Conservation (phyloP, 495 filamentous ascomycete genomes). For the Haplographium delicatum region DNA sequence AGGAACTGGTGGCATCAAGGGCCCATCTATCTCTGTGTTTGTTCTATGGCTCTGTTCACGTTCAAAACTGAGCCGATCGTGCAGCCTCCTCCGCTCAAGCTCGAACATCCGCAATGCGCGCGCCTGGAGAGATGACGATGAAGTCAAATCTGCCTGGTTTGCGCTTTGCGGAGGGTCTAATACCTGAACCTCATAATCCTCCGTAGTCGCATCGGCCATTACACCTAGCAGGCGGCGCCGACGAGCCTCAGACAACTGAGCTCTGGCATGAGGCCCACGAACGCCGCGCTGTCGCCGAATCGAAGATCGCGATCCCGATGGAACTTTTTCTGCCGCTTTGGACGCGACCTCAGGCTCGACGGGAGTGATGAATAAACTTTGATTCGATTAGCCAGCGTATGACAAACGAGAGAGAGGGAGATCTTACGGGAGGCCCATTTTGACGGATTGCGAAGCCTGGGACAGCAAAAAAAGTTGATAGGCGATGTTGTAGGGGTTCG, state of each 20-base stretch:
- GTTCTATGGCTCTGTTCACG: slow-evolving; percentile 6
- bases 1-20: slow-evolving; percentile 30
- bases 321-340: slow-evolving; percentile 40
- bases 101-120: slow-evolving; percentile 9
- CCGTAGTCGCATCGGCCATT: slow-evolving; percentile 2
- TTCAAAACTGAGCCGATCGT: slow-evolving; percentile 17
- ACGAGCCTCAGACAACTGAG: slow-evolving; percentile 25
- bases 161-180: slow-evolving; percentile 2
- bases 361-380: slow-evolving; percentile 49
- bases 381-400: slow-evolving; percentile 25
- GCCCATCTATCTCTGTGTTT: slow-evolving; percentile 9
- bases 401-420: slow-evolving; percentile 27
- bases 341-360: slow-evolving; percentile 50
- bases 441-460: slow-evolving; percentile 21
- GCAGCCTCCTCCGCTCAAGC: slow-evolving; percentile 15
- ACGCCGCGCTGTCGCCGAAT: slow-evolving; percentile 53
- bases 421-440: slow-evolving; percentile 82
- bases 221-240: slow-evolving; percentile 22
- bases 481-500: neutral
- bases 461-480: neutral
- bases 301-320: slow-evolving; percentile 61
- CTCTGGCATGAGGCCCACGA: slow-evolving; percentile 34
- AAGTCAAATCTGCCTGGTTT: neutral
- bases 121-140: neutral
- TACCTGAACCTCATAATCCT: slow-evolving; percentile 4